These are phyloP conservation scores for Backusella psychrophila DNA, from an alignment of 192 early-diverging fungal genomes.

Conservation along the genomic window DNA sequence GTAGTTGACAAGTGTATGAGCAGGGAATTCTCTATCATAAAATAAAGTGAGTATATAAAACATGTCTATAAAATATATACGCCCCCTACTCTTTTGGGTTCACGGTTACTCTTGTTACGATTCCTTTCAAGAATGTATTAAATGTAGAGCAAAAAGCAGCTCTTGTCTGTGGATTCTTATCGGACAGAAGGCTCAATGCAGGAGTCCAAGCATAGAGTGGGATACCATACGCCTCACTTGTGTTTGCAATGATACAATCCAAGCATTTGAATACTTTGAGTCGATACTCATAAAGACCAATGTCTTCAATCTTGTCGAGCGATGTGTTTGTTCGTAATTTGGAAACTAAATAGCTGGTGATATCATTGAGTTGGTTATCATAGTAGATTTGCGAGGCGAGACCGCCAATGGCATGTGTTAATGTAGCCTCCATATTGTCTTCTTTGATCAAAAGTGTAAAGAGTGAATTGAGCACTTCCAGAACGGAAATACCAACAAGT, in stretches of 20 bases:
- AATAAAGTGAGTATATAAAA: no score
- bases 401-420: conserved; percentile 31
- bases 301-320: conserved; percentile 34
- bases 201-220: conserved; percentile 18
- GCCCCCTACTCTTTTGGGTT: neutral
- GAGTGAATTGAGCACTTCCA: conserved; percentile 51
- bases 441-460: conserved; percentile 41
- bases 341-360: conserved; percentile 47
- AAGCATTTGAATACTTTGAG: conserved; percentile 44
- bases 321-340: conserved; percentile 36
- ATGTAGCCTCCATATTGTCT: neutral
- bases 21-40: neutral
- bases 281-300: conserved; percentile 37
- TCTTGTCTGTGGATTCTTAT: conserved; percentile 17
- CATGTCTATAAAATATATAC: neutral
- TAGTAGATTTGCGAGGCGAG: conserved; percentile 56
- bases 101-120: neutral
- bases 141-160: conserved; percentile 21
- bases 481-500: conserved; percentile 47
- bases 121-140: neutral
- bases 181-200: conserved; percentile 17
- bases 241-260: neutral
- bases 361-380: conserved; percentile 53
- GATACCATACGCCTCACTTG: neutral
- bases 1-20: conserved; percentile 16